phyloP scores from a whole-genome alignment of 2,329 filamentous ascomycete species.

The Mollisia scopiformis region DNA sequence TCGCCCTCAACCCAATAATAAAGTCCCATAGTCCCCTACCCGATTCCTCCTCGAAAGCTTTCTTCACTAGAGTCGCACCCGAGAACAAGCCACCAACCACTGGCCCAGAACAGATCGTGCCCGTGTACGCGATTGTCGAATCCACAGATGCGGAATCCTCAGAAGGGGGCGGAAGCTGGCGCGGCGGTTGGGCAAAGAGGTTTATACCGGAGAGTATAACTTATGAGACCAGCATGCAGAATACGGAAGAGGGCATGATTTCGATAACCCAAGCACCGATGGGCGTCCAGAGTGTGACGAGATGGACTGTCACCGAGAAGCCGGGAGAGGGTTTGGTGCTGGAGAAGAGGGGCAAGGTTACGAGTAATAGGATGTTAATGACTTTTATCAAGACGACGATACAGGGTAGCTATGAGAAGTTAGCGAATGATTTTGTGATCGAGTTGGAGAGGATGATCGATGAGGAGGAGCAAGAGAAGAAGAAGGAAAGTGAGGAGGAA shows the following conservation, averaged over 20 bases:
- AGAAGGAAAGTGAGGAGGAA: background rate
- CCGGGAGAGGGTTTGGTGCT: constrained; percentile 77
- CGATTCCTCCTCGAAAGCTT: constrained; percentile 39
- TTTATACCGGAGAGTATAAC: constrained; percentile 31
- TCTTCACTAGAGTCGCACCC: constrained; percentile 46
- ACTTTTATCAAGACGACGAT: constrained; percentile 80
- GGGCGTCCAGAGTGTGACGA: constrained; percentile 57
- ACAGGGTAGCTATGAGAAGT: constrained; percentile 69
- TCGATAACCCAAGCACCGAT: constrained; percentile 36
- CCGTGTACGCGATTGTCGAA: constrained; percentile 31
- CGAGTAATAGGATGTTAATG: constrained; percentile 75
- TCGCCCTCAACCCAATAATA: constrained; percentile 83
- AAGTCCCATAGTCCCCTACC: constrained; percentile 68
- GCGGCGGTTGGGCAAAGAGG: constrained; percentile 64
- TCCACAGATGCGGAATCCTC: constrained; percentile 59
- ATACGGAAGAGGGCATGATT: constrained; percentile 26
- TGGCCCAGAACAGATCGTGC: constrained; percentile 11
- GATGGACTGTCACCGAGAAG: constrained; percentile 70
- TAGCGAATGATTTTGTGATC: constrained; percentile 64
- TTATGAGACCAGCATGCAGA: constrained; percentile 30
- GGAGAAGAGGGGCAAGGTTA: constrained; percentile 78
- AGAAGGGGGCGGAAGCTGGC: constrained; percentile 77
- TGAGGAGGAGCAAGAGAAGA: background rate
- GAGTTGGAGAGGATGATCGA: constrained; percentile 43
- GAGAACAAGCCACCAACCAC: constrained; percentile 60